Percentiles rank a stretch among this genome's conserved stretches.
phyloP scores from a whole-genome alignment of 305 asterid genomes.

The Rubia balearica region DNA sequence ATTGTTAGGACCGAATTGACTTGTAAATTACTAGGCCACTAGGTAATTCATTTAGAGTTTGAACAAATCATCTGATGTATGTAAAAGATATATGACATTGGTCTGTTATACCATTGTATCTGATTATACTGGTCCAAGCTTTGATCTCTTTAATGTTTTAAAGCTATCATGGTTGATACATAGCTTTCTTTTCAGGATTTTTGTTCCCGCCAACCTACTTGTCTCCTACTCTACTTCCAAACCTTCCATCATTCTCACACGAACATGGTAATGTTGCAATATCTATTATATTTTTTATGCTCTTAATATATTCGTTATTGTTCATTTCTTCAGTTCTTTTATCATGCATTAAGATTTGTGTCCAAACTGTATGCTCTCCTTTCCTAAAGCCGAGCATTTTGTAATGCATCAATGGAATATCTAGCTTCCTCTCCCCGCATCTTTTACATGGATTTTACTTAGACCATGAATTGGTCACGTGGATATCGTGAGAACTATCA shows the following conservation, averaged over 20 bases:
- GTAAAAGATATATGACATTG: neutral
- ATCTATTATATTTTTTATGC: slow-evolving; percentile 1
- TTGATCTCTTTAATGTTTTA: neutral
- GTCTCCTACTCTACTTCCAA: slow-evolving; percentile 51
- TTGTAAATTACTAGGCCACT: neutral
- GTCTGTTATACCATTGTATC: neutral
- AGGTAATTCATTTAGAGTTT: neutral
- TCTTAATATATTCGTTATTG: neutral
- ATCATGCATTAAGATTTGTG: neutral
- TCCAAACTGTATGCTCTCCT: neutral
- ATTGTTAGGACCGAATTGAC: neutral
- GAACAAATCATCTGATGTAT: neutral
- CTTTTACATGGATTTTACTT: slow-evolving; percentile 1
- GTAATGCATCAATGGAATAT: neutral
- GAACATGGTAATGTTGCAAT: slow-evolving; percentile 37
- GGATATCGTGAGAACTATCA: neutral
- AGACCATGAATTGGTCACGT: neutral
- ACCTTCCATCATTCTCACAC: slow-evolving; percentile 26
- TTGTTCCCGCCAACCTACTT: slow-evolving; percentile 39
- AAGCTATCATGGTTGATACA: slow-evolving; percentile 6
- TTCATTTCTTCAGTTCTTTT: neutral
- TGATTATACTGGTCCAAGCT: neutral
- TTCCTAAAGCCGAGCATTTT: neutral
- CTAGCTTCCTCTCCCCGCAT: neutral
- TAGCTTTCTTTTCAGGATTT: slow-evolving; percentile 35